Conservation (phyloP, 441 rosid species). For the California macrophylla region DNA sequence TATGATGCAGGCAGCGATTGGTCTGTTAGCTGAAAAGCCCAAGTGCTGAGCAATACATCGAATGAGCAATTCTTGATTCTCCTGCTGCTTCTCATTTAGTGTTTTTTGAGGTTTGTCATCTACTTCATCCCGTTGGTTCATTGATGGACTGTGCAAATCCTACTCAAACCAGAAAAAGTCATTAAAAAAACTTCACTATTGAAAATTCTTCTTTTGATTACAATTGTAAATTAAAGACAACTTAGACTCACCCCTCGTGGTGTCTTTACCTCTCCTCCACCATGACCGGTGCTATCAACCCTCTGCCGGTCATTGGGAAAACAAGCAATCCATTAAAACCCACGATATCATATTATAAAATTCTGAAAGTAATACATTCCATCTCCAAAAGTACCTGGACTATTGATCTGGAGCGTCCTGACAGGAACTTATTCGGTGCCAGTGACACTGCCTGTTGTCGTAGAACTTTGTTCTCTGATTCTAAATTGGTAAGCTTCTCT, state of each 20-base stretch:
- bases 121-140: slow-evolving; percentile 69
- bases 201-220: not conserved
- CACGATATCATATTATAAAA: slow-evolving; percentile 2
- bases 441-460: slow-evolving; percentile 92
- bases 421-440: slow-evolving; percentile 92
- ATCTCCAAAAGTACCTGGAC: slow-evolving; percentile 51
- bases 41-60: slow-evolving; percentile 81
- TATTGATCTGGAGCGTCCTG: slow-evolving; percentile 88
- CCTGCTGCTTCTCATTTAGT: slow-evolving; percentile 94
- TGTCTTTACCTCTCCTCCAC: slow-evolving; percentile 48
- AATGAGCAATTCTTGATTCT: slow-evolving; percentile 89
- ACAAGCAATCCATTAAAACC: slow-evolving; percentile 14
- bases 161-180: slow-evolving; percentile 20
- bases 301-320: slow-evolving; percentile 45
- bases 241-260: slow-evolving; percentile 40
- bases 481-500: slow-evolving; percentile 74
- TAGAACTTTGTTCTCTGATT: slow-evolving; percentile 90
- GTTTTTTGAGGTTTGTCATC: slow-evolving; percentile 94
- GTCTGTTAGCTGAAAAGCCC: slow-evolving; percentile 74
- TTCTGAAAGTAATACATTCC: not conserved
- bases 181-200: slow-evolving; percentile 9
- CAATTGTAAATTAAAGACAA: not conserved
- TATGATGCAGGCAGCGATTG: slow-evolving; percentile 86
- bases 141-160: slow-evolving; percentile 71
- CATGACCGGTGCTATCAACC: slow-evolving; percentile 70